These are phyloP conservation scores for Perkinsus chesapeaki DNA, from an alignment of 169 alveolate genomes.

Conservation along the genomic window DNA sequence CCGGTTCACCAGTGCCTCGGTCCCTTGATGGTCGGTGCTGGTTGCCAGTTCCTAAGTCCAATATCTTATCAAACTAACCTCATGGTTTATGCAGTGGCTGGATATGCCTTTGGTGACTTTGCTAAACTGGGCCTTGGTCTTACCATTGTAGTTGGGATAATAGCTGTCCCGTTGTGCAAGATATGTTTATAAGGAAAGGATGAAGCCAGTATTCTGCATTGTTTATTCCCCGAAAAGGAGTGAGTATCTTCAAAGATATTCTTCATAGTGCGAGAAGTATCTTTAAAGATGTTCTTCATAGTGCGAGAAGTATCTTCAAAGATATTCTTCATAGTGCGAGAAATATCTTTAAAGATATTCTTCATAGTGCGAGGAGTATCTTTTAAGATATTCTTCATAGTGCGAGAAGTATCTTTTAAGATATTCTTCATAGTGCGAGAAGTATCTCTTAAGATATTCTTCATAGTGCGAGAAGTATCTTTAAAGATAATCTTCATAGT, in stretches of 20 bases:
- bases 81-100: constrained; percentile 8
- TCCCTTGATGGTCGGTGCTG: not conserved
- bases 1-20: constrained; percentile 12
- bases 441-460: no score
- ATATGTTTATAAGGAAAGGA: not conserved
- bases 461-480: no score
- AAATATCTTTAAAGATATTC: no score
- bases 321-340: no score
- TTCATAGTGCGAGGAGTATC: no score
- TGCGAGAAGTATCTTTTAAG: no score
- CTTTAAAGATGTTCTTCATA: not conserved
- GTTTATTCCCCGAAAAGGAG: no score
- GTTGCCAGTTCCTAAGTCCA: constrained; percentile 16
- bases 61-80: constrained; percentile 15
- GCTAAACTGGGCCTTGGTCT: not conserved
- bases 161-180: not conserved
- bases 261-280: not conserved
- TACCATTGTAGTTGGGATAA: not conserved
- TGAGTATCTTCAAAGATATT: not conserved
- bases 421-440: no score
- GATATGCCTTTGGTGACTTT: constrained; percentile 1
- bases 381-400: no score
- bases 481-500: no score
- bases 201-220: no score
- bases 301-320: no score